Evolutionary conservation across 2,329 filamentous ascomycete genomes (phyloP).

Genomic region (Colletotrichum incanum): DNA sequence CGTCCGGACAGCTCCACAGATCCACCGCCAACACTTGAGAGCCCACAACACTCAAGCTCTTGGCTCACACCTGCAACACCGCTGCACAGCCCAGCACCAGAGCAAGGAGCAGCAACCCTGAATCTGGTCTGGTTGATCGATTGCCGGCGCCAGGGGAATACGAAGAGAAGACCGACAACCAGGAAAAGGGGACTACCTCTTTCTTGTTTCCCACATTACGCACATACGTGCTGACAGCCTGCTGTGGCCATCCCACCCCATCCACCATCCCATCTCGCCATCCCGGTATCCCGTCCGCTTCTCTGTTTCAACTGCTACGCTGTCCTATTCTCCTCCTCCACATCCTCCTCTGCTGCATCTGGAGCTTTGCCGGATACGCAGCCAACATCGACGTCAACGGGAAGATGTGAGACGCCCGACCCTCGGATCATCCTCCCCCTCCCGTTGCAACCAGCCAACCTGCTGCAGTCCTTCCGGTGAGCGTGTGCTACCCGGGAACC

Average conservation of each 20-base stretch:
- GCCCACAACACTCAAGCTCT: slow-evolving; percentile 17
- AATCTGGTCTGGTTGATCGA: slow-evolving; percentile 7
- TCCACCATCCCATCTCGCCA: slow-evolving; percentile 3
- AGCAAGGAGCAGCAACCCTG: slow-evolving; percentile 32
- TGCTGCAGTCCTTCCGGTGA: slow-evolving; percentile 29
- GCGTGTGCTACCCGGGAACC: slow-evolving; percentile 15
- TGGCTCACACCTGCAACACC: slow-evolving; percentile 5
- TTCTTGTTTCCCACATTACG: slow-evolving; percentile 8
- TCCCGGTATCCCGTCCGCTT: background rate
- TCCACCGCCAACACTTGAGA: slow-evolving; percentile 22
- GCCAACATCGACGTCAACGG: slow-evolving; percentile 23
- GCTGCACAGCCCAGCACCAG: slow-evolving; percentile 32
- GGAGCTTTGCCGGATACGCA: slow-evolving; percentile 14
- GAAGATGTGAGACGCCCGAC: slow-evolving; percentile 41
- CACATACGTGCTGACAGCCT: background rate
- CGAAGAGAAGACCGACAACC: background rate
- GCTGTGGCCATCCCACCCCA: background rate
- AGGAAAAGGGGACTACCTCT: slow-evolving; percentile 18
- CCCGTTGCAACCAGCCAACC: slow-evolving; percentile 17
- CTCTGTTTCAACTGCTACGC: slow-evolving; percentile 24
- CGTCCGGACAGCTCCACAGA: slow-evolving; percentile 32
- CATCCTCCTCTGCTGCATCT: slow-evolving; percentile 2
- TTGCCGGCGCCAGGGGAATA: slow-evolving; percentile 24
- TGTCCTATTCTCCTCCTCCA: background rate
- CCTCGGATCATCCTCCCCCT: slow-evolving; percentile 21